Evolutionary conservation across 2,329 filamentous ascomycete genomes (phyloP).

Genomic region (Zasmidium citrigriseum): DNA sequence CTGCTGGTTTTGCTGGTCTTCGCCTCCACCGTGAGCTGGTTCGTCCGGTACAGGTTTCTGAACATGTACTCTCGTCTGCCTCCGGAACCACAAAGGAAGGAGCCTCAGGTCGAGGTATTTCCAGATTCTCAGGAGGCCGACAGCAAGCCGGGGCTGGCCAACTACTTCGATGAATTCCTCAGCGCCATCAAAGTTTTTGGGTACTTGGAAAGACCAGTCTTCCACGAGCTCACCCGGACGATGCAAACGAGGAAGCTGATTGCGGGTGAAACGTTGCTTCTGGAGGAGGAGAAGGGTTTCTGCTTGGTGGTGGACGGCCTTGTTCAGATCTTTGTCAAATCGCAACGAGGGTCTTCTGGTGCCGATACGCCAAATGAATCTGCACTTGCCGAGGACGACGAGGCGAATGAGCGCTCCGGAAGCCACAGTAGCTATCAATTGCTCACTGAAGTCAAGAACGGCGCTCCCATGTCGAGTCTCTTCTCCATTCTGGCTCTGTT

Average conservation of each 20-base stretch:
- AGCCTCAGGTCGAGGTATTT: constrained; percentile 92
- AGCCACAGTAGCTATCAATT: constrained; percentile 87
- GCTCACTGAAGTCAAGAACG: constrained; percentile 95
- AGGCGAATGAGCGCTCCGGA: constrained; percentile 63
- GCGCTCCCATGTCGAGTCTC: constrained; percentile 95
- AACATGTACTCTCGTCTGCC: constrained; percentile 96
- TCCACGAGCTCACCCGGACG: constrained; percentile 93
- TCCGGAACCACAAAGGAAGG: constrained; percentile 91
- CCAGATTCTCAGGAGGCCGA: constrained; percentile 89
- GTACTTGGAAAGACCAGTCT: constrained; percentile 92
- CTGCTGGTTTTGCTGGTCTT: constrained; percentile 76
- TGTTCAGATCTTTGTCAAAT: constrained; percentile 98
- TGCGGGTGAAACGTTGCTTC: constrained; percentile 88
- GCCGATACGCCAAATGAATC: constrained; percentile 42
- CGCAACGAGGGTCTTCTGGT: constrained; percentile 56
- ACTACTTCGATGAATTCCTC: constrained; percentile 95
- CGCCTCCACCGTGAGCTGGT: constrained; percentile 86
- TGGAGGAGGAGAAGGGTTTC: constrained; percentile 98
- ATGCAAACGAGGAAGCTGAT: constrained; percentile 98
- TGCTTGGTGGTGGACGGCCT: constrained; percentile 95
- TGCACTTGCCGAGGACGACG: constrained; percentile 50
- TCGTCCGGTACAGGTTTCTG: constrained; percentile 90
- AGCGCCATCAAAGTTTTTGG: constrained; percentile 99
- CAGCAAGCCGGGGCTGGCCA: constrained; percentile 87
- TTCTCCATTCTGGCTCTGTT: constrained; percentile 98